Conservation (phyloP, 495 filamentous ascomycete species). For the Tetracladium setigerum region DNA sequence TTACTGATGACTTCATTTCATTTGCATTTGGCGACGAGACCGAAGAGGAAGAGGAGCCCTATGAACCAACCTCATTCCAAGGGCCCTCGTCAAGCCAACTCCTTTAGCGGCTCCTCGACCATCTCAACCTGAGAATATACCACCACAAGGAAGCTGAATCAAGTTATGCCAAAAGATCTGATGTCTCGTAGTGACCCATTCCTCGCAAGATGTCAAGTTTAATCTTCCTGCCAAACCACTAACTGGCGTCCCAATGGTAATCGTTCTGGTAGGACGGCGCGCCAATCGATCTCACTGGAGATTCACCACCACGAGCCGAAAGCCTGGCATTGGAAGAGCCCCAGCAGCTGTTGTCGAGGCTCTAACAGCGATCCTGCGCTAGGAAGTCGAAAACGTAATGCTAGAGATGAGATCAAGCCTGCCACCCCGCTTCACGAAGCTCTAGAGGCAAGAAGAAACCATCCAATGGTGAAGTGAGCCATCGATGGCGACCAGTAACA, state of each 20-base stretch:
- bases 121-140: no score
- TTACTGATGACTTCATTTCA: slow-evolving; percentile 75
- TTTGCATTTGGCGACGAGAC: slow-evolving; percentile 55
- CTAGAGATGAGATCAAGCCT: slow-evolving; percentile 58
- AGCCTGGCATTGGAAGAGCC: no score
- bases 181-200: no score
- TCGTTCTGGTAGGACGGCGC: no score
- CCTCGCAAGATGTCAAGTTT: no score
- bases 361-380: slow-evolving; percentile 27
- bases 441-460: slow-evolving; percentile 24
- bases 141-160: background rate
- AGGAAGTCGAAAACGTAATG: slow-evolving; percentile 59
- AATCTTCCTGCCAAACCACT: no score
- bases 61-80: background rate
- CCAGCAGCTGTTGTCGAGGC: slow-evolving; percentile 1
- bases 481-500: slow-evolving; percentile 43
- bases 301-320: no score
- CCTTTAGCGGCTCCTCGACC: background rate
- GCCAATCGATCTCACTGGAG: no score
- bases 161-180: background rate
- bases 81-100: background rate
- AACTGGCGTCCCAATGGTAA: no score
- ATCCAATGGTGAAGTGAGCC: slow-evolving; percentile 39
- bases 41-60: slow-evolving; percentile 7
- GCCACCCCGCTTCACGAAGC: slow-evolving; percentile 36